These are phyloP conservation scores for Alternaria novae-zelandiae DNA, from an alignment of 2,329 filamentous ascomycete genomes.

Conservation along the genomic window DNA sequence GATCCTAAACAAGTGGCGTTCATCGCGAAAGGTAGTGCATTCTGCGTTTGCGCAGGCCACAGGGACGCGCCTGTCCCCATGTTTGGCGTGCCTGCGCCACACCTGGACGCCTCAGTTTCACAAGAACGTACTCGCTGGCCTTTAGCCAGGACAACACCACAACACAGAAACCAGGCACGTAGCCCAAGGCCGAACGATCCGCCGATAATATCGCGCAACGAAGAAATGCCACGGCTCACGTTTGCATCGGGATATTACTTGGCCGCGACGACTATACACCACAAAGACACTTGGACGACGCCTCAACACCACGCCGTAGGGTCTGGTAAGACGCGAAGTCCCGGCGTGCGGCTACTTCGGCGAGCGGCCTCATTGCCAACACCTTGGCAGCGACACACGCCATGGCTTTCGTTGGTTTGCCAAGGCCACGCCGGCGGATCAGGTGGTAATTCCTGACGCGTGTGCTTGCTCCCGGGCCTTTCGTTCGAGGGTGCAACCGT, in stretches of 20 bases:
- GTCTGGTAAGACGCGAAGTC: background rate
- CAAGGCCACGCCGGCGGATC: slow-evolving; percentile 1
- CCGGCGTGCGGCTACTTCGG: background rate
- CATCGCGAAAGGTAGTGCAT: background rate
- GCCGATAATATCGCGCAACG: background rate
- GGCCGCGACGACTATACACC: background rate
- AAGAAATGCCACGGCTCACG: background rate
- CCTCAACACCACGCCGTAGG: background rate
- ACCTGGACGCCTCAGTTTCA: slow-evolving; percentile 9
- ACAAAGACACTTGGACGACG: background rate
- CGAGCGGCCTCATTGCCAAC: background rate
- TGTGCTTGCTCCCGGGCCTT: background rate
- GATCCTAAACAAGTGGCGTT: background rate
- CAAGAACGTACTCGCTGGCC: background rate
- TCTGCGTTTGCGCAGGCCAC: background rate
- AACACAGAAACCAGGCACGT: background rate
- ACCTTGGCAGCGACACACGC: slow-evolving; percentile 1
- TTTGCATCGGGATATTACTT: background rate
- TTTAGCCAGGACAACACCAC: background rate
- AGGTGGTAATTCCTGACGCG: background rate
- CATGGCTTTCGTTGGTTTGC: slow-evolving; percentile 1
- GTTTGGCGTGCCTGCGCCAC: slow-evolving; percentile 10
- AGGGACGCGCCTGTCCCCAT: background rate
- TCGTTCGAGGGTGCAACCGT: background rate
- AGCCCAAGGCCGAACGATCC: background rate